These are phyloP conservation scores for Grosmannia clavigera DNA, from an alignment of 2,329 filamentous ascomycete genomes.

Conservation along the genomic window DNA sequence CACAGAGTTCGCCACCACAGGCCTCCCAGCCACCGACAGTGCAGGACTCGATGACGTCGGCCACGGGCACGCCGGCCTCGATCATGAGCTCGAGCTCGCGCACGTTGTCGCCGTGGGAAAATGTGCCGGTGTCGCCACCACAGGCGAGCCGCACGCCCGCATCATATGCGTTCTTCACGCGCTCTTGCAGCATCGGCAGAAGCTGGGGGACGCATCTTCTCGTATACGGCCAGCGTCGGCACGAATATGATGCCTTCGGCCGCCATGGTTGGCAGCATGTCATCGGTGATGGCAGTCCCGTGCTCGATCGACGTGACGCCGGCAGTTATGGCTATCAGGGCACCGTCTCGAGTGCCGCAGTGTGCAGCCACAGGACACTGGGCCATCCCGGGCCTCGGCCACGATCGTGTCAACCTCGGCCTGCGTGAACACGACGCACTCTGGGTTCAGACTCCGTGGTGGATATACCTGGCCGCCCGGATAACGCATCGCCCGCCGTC, in stretches of 20 bases:
- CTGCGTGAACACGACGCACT: conserved; percentile 31
- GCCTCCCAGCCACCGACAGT: conserved; percentile 42
- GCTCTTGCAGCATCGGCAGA: conserved; percentile 21
- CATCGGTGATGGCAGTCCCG: conserved; percentile 23
- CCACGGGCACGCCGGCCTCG: conserved; percentile 34
- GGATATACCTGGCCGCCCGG: conserved; percentile 24
- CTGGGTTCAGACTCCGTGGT: conserved; percentile 26
- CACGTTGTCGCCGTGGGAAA: conserved; percentile 38
- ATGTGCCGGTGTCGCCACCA: conserved; percentile 41
- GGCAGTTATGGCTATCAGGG: conserved; percentile 31
- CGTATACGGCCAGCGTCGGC: conserved; percentile 36
- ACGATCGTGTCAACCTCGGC: conserved; percentile 39
- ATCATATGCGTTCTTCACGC: conserved; percentile 31
- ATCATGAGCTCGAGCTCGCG: conserved; percentile 42
- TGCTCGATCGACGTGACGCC: conserved; percentile 38
- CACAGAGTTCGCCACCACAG: conserved; percentile 39
- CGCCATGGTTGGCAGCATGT: conserved; percentile 30
- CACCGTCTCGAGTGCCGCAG: conserved; percentile 26
- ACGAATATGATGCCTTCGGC: conserved; percentile 35
- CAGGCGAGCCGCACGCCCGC: conserved; percentile 35
- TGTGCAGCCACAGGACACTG: conserved; percentile 31
- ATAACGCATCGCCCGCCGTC: conserved; percentile 29
- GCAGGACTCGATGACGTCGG: conserved; percentile 35
- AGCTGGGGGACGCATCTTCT: conserved; percentile 18
- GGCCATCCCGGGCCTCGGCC: conserved; percentile 27